These are phyloP conservation scores for Whalleya microplaca DNA, from an alignment of 2,329 filamentous ascomycete species.

Conservation along the genomic window DNA sequence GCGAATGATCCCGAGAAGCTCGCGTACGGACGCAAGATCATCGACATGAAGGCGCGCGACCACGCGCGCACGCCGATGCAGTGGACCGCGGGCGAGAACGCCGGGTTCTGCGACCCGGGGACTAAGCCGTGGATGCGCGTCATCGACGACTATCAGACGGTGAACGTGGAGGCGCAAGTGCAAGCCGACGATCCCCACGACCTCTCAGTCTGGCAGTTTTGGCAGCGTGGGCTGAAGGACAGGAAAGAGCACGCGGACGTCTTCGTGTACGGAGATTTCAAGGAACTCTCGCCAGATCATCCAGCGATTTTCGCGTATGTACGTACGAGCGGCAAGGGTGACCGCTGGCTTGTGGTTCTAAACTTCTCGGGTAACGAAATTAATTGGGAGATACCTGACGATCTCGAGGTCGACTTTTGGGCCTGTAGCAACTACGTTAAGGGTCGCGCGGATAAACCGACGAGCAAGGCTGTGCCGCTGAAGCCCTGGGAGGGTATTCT, in stretches of 20 bases:
- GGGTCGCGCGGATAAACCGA: conserved; percentile 27
- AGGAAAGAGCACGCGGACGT: conserved; percentile 60
- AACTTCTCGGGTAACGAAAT: conserved; percentile 34
- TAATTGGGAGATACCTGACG: conserved; percentile 30
- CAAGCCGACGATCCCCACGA: conserved; percentile 40
- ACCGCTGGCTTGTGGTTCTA: conserved; percentile 36
- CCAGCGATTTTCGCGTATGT: conserved; percentile 30
- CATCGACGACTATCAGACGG: conserved; percentile 53
- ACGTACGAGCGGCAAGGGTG: conserved; percentile 29
- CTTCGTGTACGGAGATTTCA: conserved; percentile 65
- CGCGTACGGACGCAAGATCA: conserved; percentile 50
- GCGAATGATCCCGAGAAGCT: conserved; percentile 44
- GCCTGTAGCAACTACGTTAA: conserved; percentile 28
- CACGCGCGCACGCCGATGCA: conserved; percentile 71
- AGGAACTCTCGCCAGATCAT: conserved; percentile 34
- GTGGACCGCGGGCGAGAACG: conserved; percentile 60
- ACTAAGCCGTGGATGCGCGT: conserved; percentile 64
- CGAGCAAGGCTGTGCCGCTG: conserved; percentile 19
- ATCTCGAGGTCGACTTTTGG: conserved; percentile 30
- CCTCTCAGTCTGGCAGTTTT: conserved; percentile 61
- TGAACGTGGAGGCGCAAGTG: conserved; percentile 62
- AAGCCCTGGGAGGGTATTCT: conserved; percentile 36
- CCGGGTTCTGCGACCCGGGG: conserved; percentile 61
- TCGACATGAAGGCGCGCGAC: conserved; percentile 66
- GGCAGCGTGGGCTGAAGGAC: conserved; percentile 57